A percentile compares a stretch with the other conserved stretches of the same genome.
Evolutionary conservation across 106 monocot genomes (phyloP).

Genomic region (Acorus gramineus): DNA sequence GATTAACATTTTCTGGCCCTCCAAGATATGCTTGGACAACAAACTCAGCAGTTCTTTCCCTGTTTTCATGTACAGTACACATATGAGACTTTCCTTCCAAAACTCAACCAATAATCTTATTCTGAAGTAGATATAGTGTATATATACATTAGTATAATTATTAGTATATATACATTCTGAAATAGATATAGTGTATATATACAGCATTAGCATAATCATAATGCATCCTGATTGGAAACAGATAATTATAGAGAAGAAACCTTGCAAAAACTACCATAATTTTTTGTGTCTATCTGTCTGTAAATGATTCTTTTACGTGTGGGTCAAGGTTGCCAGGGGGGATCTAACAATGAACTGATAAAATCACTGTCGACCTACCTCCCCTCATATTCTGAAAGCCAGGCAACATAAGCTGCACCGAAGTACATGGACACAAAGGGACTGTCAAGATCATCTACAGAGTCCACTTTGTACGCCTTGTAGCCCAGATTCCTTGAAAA

Average conservation of each 20-base stretch:
- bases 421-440: conserved; percentile 98
- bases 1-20: conserved; percentile 73
- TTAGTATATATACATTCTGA: too few relatives aligned
- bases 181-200: too few relatives aligned
- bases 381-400: conserved; percentile 85
- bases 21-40: conserved; percentile 82
- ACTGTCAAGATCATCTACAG: conserved; percentile 84
- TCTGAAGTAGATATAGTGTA: too few relatives aligned
- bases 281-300: too few relatives aligned
- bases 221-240: too few relatives aligned
- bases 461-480: conserved; percentile 57
- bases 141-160: too few relatives aligned
- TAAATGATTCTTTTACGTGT: too few relatives aligned
- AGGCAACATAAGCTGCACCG: conserved; percentile 71
- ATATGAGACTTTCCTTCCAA: not conserved
- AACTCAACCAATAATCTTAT: too few relatives aligned
- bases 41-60: conserved; percentile 67
- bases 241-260: too few relatives aligned
- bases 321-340: too few relatives aligned
- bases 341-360: not conserved
- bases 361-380: conserved; percentile 35
- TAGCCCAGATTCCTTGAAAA: conserved; percentile 45
- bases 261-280: too few relatives aligned
- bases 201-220: too few relatives aligned
- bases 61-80: conserved; percentile 4